A percentile compares a stretch with the other conserved stretches of the same genome.
Conservation (phyloP, 331 rosid species). For the Malus hybrid region DNA sequence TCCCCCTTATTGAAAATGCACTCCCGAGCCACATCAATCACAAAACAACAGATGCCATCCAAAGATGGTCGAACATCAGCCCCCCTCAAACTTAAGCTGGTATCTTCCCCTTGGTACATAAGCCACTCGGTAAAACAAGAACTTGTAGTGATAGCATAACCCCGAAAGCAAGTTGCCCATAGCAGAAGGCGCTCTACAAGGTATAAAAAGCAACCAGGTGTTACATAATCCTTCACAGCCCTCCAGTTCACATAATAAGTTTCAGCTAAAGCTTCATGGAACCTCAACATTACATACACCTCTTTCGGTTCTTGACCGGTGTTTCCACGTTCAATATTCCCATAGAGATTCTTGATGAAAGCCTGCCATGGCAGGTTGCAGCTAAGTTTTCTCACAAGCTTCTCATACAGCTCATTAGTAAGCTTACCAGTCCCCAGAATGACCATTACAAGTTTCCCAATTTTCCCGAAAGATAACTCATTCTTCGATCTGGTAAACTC, state of each 20-base stretch:
- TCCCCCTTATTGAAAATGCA: slow-evolving; percentile 12
- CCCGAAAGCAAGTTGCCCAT: slow-evolving; percentile 15
- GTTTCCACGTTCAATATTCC: neutral
- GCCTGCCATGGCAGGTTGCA: slow-evolving; percentile 32
- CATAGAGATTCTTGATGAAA: slow-evolving; percentile 27
- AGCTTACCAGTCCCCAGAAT: slow-evolving; percentile 34
- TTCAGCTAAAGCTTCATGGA: slow-evolving; percentile 31
- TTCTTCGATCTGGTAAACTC: slow-evolving; percentile 13
- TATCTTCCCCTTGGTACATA: slow-evolving; percentile 20
- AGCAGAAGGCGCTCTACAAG: slow-evolving; percentile 56
- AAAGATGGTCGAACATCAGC: neutral
- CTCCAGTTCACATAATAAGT: slow-evolving; percentile 32
- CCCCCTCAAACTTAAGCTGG: neutral
- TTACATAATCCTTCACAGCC: slow-evolving; percentile 28
- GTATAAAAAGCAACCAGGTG: slow-evolving; percentile 58
- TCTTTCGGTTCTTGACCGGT: neutral
- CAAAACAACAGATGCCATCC: neutral
- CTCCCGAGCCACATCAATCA: neutral
- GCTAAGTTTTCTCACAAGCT: slow-evolving; percentile 11
- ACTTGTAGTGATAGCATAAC: slow-evolving; percentile 36
- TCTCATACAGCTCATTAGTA: neutral
- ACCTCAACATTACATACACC: neutral
- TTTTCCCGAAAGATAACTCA: slow-evolving; percentile 25
- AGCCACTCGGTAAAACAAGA: slow-evolving; percentile 65
- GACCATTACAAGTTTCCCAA: slow-evolving; percentile 47